Conservation (phyloP, 2,329 filamentous ascomycete species). For the Ophiostoma himal-ulmi region DNA sequence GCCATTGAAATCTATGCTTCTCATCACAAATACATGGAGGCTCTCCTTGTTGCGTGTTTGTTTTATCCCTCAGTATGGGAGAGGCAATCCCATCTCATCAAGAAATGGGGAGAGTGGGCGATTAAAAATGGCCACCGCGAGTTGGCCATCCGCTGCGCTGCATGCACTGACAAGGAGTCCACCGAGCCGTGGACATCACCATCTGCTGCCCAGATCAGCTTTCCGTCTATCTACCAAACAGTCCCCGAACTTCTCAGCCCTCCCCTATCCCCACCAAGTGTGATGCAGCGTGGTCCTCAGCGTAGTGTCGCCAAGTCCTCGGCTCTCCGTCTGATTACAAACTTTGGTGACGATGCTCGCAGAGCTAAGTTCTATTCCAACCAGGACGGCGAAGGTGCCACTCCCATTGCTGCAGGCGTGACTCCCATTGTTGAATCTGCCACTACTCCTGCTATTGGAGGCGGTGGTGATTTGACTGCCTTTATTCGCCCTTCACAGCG, state of each 20-base stretch:
- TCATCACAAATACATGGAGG: slow-evolving; percentile 87
- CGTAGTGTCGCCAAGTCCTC: slow-evolving; percentile 70
- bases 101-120: slow-evolving; percentile 92
- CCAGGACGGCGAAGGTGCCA: slow-evolving; percentile 51
- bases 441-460: slow-evolving; percentile 62
- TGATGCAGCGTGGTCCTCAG: slow-evolving; percentile 51
- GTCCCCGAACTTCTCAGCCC: slow-evolving; percentile 62
- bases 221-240: slow-evolving; percentile 43
- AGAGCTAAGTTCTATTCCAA: slow-evolving; percentile 60
- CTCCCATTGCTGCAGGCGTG: slow-evolving; percentile 73
- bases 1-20: slow-evolving; percentile 95
- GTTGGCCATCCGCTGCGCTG: slow-evolving; percentile 86
- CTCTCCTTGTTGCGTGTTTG: slow-evolving; percentile 78
- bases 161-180: slow-evolving; percentile 80
- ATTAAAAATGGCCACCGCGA: slow-evolving; percentile 82
- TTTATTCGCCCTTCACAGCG: slow-evolving; percentile 62
- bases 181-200: slow-evolving; percentile 85
- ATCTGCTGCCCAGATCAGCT: slow-evolving; percentile 58
- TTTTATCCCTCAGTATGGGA: slow-evolving; percentile 84
- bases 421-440: slow-evolving; percentile 84
- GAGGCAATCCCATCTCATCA: slow-evolving; percentile 76
- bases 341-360: slow-evolving; percentile 56
- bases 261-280: slow-evolving; percentile 65
- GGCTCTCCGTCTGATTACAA: slow-evolving; percentile 84
- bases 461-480: slow-evolving; percentile 59